These are phyloP conservation scores for Serendipita vermifera DNA, from an alignment of 768 basidiomycete genomes.

Conservation along the genomic window DNA sequence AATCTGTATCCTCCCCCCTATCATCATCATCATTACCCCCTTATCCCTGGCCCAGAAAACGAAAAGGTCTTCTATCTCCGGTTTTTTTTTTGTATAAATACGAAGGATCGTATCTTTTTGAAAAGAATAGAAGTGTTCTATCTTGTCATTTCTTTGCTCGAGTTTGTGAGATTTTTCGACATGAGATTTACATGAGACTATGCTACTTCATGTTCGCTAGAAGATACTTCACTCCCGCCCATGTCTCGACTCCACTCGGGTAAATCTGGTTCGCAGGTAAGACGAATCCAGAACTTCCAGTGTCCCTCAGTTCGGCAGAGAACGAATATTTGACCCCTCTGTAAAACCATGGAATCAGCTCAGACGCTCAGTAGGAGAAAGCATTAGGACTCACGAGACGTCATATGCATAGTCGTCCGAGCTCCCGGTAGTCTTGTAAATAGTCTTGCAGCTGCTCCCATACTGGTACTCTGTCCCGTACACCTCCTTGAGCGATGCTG, in stretches of 20 bases:
- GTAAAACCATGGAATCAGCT: too few species aligned
- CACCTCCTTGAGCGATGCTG: neutral
- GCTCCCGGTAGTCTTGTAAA: slow-evolving; percentile 7
- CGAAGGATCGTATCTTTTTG: too few species aligned
- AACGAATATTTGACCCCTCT: slow-evolving; percentile 8
- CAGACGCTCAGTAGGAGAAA: neutral
- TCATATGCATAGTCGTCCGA: neutral
- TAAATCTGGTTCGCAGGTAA: slow-evolving; percentile 5
- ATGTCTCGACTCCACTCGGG: neutral
- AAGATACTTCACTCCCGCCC: slow-evolving; percentile 4
- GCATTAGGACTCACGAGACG: neutral
- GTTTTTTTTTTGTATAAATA: too few species aligned
- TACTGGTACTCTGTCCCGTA: slow-evolving; percentile 3
- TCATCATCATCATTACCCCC: too few species aligned
- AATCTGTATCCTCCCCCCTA: too few species aligned
- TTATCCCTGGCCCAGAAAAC: too few species aligned
- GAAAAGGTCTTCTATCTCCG: too few species aligned
- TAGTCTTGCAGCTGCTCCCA: slow-evolving; percentile 1
- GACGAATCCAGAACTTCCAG: neutral
- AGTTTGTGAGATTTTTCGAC: too few species aligned
- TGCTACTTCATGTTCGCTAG: slow-evolving; percentile 3
- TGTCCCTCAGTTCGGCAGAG: slow-evolving; percentile 3
- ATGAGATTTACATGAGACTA: too few species aligned
- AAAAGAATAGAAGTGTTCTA: too few species aligned
- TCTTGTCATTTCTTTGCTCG: too few species aligned